Evolutionary conservation across 495 filamentous ascomycete species (phyloP).

Genomic region (Tetracladium marchalianum): DNA sequence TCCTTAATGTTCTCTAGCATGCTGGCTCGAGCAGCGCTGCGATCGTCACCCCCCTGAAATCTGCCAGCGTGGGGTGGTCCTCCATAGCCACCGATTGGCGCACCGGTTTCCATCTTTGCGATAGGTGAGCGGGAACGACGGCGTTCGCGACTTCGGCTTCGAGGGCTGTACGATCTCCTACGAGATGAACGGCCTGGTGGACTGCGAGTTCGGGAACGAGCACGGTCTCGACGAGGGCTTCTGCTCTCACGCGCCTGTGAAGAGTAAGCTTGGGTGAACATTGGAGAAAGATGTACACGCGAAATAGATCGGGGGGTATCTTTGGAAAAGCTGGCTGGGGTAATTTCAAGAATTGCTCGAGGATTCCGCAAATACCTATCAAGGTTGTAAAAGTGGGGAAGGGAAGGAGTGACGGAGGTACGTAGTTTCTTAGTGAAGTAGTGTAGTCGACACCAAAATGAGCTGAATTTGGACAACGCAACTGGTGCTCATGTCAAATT

Average conservation of each 20-base stretch:
- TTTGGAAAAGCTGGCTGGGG: neutral
- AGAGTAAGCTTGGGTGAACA: slow-evolving; percentile 24
- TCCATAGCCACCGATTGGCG: slow-evolving; percentile 56
- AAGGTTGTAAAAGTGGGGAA: no score
- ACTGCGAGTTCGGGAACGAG: slow-evolving; percentile 42
- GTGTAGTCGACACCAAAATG: no score
- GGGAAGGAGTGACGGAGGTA: no score
- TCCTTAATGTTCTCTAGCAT: slow-evolving; percentile 93
- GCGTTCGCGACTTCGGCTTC: slow-evolving; percentile 79
- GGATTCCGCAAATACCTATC: no score
- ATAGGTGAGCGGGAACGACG: slow-evolving; percentile 39
- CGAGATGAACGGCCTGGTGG: slow-evolving; percentile 39
- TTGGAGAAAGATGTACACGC: neutral
- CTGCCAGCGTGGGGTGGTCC: slow-evolving; percentile 41
- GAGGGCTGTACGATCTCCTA: slow-evolving; percentile 86
- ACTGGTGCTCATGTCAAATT: no score
- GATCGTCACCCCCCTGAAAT: slow-evolving; percentile 67
- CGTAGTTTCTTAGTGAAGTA: no score
- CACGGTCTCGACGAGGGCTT: slow-evolving; percentile 75
- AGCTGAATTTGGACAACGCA: no score
- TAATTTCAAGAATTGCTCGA: no score
- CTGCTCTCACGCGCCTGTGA: slow-evolving; percentile 85
- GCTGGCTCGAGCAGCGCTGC: slow-evolving; percentile 74
- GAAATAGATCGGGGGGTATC: neutral
- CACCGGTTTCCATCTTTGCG: slow-evolving; percentile 6